Base-by-base conservation (phyloP, 306 rosid genomes). In the Acacia melanoxylon region DNA sequence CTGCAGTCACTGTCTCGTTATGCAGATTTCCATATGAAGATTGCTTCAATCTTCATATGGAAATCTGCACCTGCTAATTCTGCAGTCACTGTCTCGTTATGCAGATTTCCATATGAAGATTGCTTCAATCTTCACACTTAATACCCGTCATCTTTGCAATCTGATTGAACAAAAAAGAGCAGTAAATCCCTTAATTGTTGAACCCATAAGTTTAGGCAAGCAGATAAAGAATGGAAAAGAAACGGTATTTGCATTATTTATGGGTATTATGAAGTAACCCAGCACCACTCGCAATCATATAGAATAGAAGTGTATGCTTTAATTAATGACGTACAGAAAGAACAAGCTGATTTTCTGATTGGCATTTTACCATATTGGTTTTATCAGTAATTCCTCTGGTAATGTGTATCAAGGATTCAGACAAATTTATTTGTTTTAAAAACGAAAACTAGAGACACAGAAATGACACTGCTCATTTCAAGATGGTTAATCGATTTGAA, bases 81-180 rank as follows among this genome's bases (percentile, higher is more conserved):
- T 81, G 74, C 81, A 35, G 82, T 81, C 88, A 88, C 72, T 72
- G 90, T 83, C 87, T 82, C 88, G 80, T 22, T 84, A 78, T 86
- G 92, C 80, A 70, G 86, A 87, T 85, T 77, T 83, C 88, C 74
- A 80, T 80, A 85, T 44, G 81, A 89, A 84, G 83, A 72, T 86
- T 81, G 82, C 86, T 87, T 86, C 83, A 78, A 81, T 74, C 91
- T 86, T 86, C 87, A 84, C 80, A 90, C 24, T 89, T 81, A 84
- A 88, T 88, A 92, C 92, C 91, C 93, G 86, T 92, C 95, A 86
- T 88, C 95, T 85, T 91, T 91, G 95, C 92, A 86, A 87, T 90
- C 98, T 92, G 95, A 85, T 89, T 68, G 78, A 81, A 85, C 80
- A 87, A 81, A 81, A 84, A 63, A 67, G 78, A 90, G 78, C 86